phyloP scores from a whole-genome alignment of 495 filamentous ascomycete species.

The Penicillium parvum region DNA sequence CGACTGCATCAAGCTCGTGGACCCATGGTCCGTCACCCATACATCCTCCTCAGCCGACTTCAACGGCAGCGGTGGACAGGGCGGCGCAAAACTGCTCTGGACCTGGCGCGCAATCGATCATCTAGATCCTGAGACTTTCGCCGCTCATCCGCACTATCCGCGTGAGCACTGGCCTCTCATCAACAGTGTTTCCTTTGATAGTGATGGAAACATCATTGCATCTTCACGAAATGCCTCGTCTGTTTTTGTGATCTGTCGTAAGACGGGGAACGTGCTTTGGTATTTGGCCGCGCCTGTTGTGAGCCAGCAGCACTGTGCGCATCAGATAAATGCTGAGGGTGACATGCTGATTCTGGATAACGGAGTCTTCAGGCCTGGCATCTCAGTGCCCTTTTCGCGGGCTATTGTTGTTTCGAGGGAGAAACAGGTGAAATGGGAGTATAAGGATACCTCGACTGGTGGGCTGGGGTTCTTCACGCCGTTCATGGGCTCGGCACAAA shows the following conservation, averaged over 20 bases:
- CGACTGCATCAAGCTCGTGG: conserved; percentile 45
- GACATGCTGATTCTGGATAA: conserved; percentile 48
- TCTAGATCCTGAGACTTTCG: conserved; percentile 30
- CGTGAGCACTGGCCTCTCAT: conserved; percentile 46
- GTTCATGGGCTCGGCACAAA: conserved; percentile 48
- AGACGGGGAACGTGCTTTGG: conserved; percentile 39
- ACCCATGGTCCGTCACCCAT: conserved; percentile 16
- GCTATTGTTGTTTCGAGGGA: conserved; percentile 33
- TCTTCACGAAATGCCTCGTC: conserved; percentile 38
- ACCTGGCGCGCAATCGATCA: conserved; percentile 41
- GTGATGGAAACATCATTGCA: conserved; percentile 40
- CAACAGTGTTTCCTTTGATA: conserved; percentile 34
- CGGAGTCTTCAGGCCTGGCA: conserved; percentile 36
- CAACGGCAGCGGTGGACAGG: conserved; percentile 16
- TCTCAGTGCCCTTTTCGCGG: conserved; percentile 38
- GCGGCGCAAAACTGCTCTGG: conserved; percentile 36
- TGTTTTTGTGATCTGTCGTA: conserved; percentile 38
- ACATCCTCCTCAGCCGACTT: conserved; percentile 24
- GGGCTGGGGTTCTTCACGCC: conserved; percentile 43
- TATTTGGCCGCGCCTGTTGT: conserved; percentile 36
- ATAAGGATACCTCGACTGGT: conserved; percentile 36
- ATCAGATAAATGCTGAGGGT: conserved; percentile 31
- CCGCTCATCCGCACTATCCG: conserved; percentile 36
- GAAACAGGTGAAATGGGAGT: conserved; percentile 43
- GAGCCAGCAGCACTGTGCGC: conserved; percentile 43